Evolutionary conservation across 306 rosid genomes (phyloP).

Genomic region (Clitoria ternatea): DNA sequence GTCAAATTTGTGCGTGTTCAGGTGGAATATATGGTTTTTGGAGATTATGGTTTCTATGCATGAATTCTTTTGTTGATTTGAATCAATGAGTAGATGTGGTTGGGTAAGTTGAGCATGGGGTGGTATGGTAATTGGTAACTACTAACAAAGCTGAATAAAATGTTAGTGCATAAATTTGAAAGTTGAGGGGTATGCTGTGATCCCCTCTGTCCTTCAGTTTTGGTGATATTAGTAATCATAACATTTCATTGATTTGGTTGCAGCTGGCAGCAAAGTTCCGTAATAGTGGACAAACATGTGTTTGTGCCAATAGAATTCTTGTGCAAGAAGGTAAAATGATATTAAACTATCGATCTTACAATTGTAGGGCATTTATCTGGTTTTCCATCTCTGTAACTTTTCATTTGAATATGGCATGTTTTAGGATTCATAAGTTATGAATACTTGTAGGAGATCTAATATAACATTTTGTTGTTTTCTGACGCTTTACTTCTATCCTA

Average conservation of each 20-base stretch:
- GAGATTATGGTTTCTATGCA: background rate
- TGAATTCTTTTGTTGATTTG: background rate
- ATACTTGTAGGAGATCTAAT: background rate
- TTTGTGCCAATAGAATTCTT: constrained; percentile 89
- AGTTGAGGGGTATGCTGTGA: constrained; percentile 11
- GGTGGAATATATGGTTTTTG: background rate
- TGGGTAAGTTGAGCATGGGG: background rate
- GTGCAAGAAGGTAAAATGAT: constrained; percentile 80
- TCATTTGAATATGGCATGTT: background rate
- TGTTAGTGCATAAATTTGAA: constrained; percentile 3
- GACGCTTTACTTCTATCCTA: background rate
- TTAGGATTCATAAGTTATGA: constrained; percentile 3
- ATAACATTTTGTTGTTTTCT: background rate
- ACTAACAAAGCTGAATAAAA: background rate
- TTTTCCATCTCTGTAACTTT: constrained; percentile 9
- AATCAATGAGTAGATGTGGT: constrained; percentile 2
- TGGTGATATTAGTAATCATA: constrained; percentile 9
- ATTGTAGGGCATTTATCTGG: constrained; percentile 23
- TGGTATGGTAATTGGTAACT: background rate
- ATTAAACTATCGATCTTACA: background rate
- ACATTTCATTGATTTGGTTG: constrained; percentile 19
- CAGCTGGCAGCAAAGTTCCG: constrained; percentile 97
- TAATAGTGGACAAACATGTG: constrained; percentile 95
- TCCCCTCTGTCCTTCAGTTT: background rate
- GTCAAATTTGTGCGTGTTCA: background rate